Percentiles rank a stretch among this genome's conserved stretches.
Conservation (phyloP, 2,329 filamentous ascomycete genomes). For the Cladophialophora psammophila region DNA sequence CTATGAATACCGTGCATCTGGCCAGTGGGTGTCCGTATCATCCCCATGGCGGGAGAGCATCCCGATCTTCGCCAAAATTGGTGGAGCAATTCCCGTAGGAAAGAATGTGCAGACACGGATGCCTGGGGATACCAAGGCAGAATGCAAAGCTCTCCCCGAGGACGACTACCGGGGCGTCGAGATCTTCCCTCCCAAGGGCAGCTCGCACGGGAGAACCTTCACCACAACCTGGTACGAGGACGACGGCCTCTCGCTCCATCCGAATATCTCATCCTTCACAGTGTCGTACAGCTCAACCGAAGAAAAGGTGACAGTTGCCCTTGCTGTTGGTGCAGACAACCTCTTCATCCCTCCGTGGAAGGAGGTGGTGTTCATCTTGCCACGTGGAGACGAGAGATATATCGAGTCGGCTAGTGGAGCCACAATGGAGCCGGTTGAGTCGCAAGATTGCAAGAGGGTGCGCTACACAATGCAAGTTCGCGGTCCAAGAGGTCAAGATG, state of each 20-base stretch:
- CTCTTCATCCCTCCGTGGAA: slow-evolving; percentile 60
- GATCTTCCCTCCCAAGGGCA: slow-evolving; percentile 61
- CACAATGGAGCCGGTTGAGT: slow-evolving; percentile 35
- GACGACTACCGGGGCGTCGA: slow-evolving; percentile 66
- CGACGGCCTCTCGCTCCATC: slow-evolving; percentile 60
- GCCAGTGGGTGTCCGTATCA: slow-evolving; percentile 61
- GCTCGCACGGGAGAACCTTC: slow-evolving; percentile 50
- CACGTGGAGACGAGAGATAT: slow-evolving; percentile 57
- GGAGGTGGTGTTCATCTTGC: slow-evolving; percentile 59
- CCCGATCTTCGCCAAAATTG: slow-evolving; percentile 63
- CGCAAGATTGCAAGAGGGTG: slow-evolving; percentile 20
- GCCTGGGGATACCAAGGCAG: slow-evolving; percentile 57
- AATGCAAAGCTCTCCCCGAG: slow-evolving; percentile 52
- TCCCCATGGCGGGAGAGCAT: slow-evolving; percentile 63
- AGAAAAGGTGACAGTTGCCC: slow-evolving; percentile 54
- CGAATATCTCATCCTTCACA: slow-evolving; percentile 53
- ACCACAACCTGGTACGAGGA: slow-evolving; percentile 63
- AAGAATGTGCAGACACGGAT: slow-evolving; percentile 60
- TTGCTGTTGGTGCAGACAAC: slow-evolving; percentile 49
- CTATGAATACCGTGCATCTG: slow-evolving; percentile 63
- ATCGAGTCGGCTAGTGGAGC: slow-evolving; percentile 47
- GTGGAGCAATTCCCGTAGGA: slow-evolving; percentile 62
- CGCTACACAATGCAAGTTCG: slow-evolving; percentile 22
- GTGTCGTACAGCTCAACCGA: slow-evolving; percentile 55
- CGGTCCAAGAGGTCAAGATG: background rate